phyloP scores from a whole-genome alignment of 495 filamentous ascomycete genomes.

The Endocarpon pusillum region DNA sequence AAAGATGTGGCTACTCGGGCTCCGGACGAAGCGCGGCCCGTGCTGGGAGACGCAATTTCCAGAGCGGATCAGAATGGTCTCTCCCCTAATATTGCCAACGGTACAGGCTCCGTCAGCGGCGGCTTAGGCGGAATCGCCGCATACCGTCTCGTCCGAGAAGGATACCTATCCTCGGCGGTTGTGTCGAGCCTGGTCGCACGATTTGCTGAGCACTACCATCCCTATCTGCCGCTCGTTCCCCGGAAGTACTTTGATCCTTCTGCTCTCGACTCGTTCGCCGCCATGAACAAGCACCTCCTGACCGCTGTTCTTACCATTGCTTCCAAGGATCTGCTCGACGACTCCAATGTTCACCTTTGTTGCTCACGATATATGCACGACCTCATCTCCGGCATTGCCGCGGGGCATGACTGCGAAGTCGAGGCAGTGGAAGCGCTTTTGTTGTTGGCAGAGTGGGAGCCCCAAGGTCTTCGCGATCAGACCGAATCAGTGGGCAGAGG shows the following conservation, averaged over 20 bases:
- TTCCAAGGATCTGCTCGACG: constrained; percentile 38
- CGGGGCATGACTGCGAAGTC: constrained; percentile 40
- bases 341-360: constrained; percentile 37
- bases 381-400: constrained; percentile 40
- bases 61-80: too few species aligned
- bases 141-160: constrained; percentile 33
- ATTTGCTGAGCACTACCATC: constrained; percentile 40
- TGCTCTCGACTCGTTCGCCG: constrained; percentile 30
- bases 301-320: constrained; percentile 46
- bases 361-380: constrained; percentile 48
- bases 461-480: constrained; percentile 34
- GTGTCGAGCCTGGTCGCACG: constrained; percentile 34
- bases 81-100: neutral
- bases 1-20: constrained; percentile 24
- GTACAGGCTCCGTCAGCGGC: neutral
- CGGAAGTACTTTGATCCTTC: constrained; percentile 32
- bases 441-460: constrained; percentile 46
- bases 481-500: constrained; percentile 40
- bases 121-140: constrained; percentile 28
- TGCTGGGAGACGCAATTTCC: too few species aligned
- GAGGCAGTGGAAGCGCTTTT: constrained; percentile 48
- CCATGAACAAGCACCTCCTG: constrained; percentile 39
- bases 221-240: constrained; percentile 43
- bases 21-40: constrained; percentile 4
- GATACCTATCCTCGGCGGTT: constrained; percentile 27